Evolutionary conservation across 257 asterid genomes (phyloP), one percentile per base, ranked within the genome.

Genomic region (Gardenia jasminoides): DNA sequence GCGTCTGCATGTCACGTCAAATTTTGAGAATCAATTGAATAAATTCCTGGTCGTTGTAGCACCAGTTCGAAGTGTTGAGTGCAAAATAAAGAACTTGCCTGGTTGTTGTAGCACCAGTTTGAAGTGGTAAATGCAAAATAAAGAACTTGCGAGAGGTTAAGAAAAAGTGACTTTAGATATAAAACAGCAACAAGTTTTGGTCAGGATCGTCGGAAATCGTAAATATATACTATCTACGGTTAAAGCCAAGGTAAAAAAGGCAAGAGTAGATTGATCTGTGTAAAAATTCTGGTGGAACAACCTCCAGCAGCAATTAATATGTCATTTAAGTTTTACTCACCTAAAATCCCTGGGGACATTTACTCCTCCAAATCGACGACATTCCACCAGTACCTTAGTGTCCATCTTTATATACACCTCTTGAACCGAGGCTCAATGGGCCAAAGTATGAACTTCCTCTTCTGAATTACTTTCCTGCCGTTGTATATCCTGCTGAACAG

Each of bases 251-350:
- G 50, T 28, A 16, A 16, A 41, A 52, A 43, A 26, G 17, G 4
- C 4, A 46, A 59, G 41, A 75, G 30, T 20, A 54, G 68, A 74
- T 28, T 13, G 31, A 33, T 33, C 0, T 5, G 48, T 41, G 19
- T 54, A 33, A 15, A 3, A n/a, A 39, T 64, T 59, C 50, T 31
- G 77, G 82, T 71, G 6, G 54, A 79, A 61, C 70, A 46, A 19
- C 62, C 47, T 13, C 36, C 7, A 13, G 8, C 3, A 6, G 28
- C 71, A 72, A 70, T 78, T 41, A 78, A 78, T n/a, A n/a, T 78
- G 82, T 17, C 82, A 79, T 79, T 77, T 31, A 70, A 30, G 52
- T 70, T 79, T 64, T 58, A 28, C 50, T 11, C 73, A 30, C 48
- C 79, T 17, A 65, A 64, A 3, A 10, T 47, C 30, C 39, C 6